Evolutionary conservation across 352 stramenopile genomes (phyloP).

Genomic region (Pythium brassicae): DNA sequence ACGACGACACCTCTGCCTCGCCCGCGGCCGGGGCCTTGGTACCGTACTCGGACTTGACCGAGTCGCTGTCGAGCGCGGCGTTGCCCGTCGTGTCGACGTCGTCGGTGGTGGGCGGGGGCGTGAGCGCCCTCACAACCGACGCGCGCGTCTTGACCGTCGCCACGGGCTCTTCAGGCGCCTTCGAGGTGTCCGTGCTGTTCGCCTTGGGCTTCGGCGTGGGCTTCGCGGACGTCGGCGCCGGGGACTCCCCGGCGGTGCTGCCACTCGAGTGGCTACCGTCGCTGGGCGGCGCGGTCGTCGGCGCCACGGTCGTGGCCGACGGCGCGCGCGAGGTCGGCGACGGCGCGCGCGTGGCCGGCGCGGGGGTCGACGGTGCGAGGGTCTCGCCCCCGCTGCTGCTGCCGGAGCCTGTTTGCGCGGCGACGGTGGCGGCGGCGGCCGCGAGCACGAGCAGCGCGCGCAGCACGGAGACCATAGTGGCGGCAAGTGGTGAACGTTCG

Average conservation of each 20-base stretch:
- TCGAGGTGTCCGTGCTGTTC: slow-evolving; percentile 6
- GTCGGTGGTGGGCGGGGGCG: slow-evolving; percentile 15
- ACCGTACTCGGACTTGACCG: slow-evolving; percentile 42
- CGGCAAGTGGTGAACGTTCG: too few relatives aligned
- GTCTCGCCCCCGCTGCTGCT: not conserved
- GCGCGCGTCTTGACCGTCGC: slow-evolving; percentile 20
- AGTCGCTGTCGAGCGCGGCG: slow-evolving; percentile 29
- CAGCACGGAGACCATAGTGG: not conserved
- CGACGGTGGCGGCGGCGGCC: not conserved
- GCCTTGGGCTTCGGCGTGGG: slow-evolving; percentile 11
- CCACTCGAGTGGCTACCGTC: not conserved
- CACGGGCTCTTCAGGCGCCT: slow-evolving; percentile 11
- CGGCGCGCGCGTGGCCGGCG: not conserved
- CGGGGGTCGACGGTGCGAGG: not conserved
- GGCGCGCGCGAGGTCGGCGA: slow-evolving; percentile 11
- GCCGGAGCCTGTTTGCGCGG: not conserved
- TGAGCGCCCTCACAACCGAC: slow-evolving; percentile 15
- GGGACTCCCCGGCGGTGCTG: slow-evolving; percentile 12
- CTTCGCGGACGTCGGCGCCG: slow-evolving; percentile 14
- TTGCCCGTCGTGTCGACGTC: slow-evolving; percentile 17
- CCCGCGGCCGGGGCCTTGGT: slow-evolving; percentile 25
- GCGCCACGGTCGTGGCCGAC: slow-evolving; percentile 15
- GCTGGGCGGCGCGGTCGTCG: slow-evolving; percentile 16
- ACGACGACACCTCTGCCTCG: slow-evolving; percentile 15
- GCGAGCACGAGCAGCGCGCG: not conserved